A percentile compares a stretch with the other conserved stretches of the same genome.
Conservation (phyloP, 345 rosid genomes). For the Citrus trifoliata region DNA sequence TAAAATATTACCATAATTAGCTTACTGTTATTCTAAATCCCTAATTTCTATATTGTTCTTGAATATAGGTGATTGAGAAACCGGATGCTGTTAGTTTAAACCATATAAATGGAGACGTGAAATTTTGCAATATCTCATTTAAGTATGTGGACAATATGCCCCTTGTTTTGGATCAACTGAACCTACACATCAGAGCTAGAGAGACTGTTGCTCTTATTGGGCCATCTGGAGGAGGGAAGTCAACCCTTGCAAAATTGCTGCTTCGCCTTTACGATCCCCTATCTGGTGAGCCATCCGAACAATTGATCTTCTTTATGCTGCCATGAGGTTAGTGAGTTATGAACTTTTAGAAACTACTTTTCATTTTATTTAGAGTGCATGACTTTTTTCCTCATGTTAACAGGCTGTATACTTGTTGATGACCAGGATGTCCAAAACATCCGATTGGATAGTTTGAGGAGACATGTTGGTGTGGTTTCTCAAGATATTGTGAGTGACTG, state of each 20-base stretch:
- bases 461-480: slow-evolving; percentile 86
- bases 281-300: slow-evolving; percentile 45
- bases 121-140: slow-evolving; percentile 65
- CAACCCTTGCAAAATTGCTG: slow-evolving; percentile 89
- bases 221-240: slow-evolving; percentile 98
- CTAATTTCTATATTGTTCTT: slow-evolving; percentile 13
- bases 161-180: slow-evolving; percentile 58
- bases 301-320: background rate
- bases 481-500: slow-evolving; percentile 74
- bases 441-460: slow-evolving; percentile 67
- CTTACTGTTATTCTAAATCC: too few species aligned
- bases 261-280: slow-evolving; percentile 86
- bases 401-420: slow-evolving; percentile 73
- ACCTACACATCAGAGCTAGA: slow-evolving; percentile 84
- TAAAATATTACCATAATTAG: too few species aligned
- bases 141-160: slow-evolving; percentile 54
- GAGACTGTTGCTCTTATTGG: slow-evolving; percentile 91
- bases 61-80: slow-evolving; percentile 60
- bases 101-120: slow-evolving; percentile 68
- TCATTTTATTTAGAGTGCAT: background rate
- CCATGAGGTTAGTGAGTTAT: background rate
- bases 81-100: slow-evolving; percentile 55
- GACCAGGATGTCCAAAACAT: slow-evolving; percentile 55
- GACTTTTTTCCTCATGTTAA: slow-evolving; percentile 9
- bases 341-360: too few species aligned